Conservation (phyloP, 2,329 filamentous ascomycete genomes). For the Colletotrichum trifolii region DNA sequence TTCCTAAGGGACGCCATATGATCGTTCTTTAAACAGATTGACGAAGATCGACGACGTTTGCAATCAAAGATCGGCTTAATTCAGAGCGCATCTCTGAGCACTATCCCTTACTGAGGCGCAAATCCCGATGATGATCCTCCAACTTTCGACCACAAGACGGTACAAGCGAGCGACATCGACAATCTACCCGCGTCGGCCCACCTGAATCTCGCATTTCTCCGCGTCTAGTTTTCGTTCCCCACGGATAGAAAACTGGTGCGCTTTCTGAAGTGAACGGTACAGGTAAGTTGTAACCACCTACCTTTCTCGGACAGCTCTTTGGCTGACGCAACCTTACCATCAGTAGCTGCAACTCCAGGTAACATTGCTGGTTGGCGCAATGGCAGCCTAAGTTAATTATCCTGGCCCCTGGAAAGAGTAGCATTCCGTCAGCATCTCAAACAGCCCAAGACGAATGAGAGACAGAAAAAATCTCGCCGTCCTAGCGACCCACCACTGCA, state of each 20-base stretch:
- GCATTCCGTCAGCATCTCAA: conserved; percentile 16
- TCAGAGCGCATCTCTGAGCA: no score
- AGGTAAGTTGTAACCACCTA: no score
- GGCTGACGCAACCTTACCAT: conserved; percentile 5
- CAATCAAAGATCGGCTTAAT: no score
- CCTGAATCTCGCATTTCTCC: conserved; percentile 35
- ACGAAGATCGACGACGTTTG: not conserved
- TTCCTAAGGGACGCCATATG: not conserved
- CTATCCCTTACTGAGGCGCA: no score
- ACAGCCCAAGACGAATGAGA: conserved; percentile 2
- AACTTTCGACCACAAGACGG: not conserved
- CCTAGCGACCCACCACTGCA: not conserved
- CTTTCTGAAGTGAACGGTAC: not conserved
- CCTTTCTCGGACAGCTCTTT: no score
- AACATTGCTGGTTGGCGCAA: not conserved
- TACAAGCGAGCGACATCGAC: conserved; percentile 21
- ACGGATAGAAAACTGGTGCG: conserved; percentile 13
- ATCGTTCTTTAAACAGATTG: no score
- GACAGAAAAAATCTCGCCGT: not conserved
- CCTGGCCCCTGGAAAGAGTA: conserved; percentile 17
- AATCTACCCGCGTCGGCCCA: conserved; percentile 35
- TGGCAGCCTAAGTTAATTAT: not conserved
- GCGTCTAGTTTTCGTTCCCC: conserved; percentile 28
- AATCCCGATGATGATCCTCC: not conserved
- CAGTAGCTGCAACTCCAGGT: conserved; percentile 8